Percentiles rank a stretch among this genome's conserved stretches.
phyloP scores from a whole-genome alignment of 441 rosid species.

The Jatropha multifida region DNA sequence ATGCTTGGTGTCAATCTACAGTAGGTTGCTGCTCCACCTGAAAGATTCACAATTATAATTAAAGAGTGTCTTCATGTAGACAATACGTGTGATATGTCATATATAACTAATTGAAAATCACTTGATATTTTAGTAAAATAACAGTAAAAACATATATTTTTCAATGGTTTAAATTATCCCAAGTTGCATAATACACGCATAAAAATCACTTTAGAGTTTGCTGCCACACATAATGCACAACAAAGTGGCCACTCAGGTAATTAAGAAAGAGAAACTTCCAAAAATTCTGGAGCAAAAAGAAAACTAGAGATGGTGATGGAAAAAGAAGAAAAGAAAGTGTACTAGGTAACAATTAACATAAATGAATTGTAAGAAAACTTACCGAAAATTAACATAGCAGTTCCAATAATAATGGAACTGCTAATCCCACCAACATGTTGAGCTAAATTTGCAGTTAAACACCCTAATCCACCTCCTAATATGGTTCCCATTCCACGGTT shows the following conservation, averaged over 20 bases:
- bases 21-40: constrained; percentile 69
- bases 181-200: not conserved
- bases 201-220: not conserved
- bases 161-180: not conserved
- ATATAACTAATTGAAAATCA: too few relatives aligned
- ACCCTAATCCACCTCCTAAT: constrained; percentile 73
- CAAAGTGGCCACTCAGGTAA: not conserved
- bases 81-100: too few relatives aligned
- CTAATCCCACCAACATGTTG: constrained; percentile 47
- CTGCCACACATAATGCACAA: not conserved
- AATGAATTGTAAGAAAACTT: constrained; percentile 17
- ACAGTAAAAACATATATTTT: too few relatives aligned
- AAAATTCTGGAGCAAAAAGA: not conserved
- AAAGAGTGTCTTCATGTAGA: too few relatives aligned
- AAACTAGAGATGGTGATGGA: not conserved
- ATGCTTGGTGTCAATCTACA: constrained; percentile 53
- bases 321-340: not conserved
- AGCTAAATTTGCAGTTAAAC: constrained; percentile 52
- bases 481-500: constrained; percentile 78
- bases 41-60: not conserved
- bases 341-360: not conserved
- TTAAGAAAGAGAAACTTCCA: not conserved
- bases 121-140: too few relatives aligned
- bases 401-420: constrained; percentile 46
- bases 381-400: constrained; percentile 60